Percentiles rank a stretch among this genome's conserved stretches.
phyloP scores from a whole-genome alignment of 495 filamentous ascomycete genomes.

The Pseudevernia furfuracea region DNA sequence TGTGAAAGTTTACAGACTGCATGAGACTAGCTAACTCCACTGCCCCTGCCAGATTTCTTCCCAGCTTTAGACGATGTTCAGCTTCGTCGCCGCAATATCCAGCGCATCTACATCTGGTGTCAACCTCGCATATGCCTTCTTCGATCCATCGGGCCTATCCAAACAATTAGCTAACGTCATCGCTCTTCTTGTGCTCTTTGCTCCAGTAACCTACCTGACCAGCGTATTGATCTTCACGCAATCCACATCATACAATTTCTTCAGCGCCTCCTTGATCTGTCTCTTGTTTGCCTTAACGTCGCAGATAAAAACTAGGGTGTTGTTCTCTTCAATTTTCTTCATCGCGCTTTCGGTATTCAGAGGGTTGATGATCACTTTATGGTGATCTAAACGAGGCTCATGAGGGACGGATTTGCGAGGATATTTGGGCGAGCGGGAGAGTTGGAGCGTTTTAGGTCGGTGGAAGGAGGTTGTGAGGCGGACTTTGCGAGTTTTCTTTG shows the following conservation, averaged over 20 bases:
- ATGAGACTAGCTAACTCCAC: slow-evolving; percentile 11
- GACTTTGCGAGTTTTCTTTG: slow-evolving; percentile 88
- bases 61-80: slow-evolving; percentile 78
- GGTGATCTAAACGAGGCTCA: slow-evolving; percentile 82
- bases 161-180: not conserved
- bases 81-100: slow-evolving; percentile 98
- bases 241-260: slow-evolving; percentile 99
- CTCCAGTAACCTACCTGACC: slow-evolving; percentile 60
- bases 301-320: slow-evolving; percentile 98
- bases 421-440: slow-evolving; percentile 90
- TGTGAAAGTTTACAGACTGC: slow-evolving; percentile 8
- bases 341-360: slow-evolving; percentile 98
- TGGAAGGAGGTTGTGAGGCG: slow-evolving; percentile 92
- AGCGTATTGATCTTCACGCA: slow-evolving; percentile 98
- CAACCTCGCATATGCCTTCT: slow-evolving; percentile 96
- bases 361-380: slow-evolving; percentile 76
- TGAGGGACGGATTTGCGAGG: slow-evolving; percentile 90
- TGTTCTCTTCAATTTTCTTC: slow-evolving; percentile 99
- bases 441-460: slow-evolving; percentile 87
- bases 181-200: not conserved
- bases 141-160: slow-evolving; percentile 80
- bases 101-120: slow-evolving; percentile 96
- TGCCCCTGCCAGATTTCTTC: not conserved
- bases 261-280: slow-evolving; percentile 96
- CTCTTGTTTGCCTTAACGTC: slow-evolving; percentile 99